These are phyloP conservation scores for Gentiana dahurica DNA, from an alignment of 257 asterid genomes.

Conservation along the genomic window DNA sequence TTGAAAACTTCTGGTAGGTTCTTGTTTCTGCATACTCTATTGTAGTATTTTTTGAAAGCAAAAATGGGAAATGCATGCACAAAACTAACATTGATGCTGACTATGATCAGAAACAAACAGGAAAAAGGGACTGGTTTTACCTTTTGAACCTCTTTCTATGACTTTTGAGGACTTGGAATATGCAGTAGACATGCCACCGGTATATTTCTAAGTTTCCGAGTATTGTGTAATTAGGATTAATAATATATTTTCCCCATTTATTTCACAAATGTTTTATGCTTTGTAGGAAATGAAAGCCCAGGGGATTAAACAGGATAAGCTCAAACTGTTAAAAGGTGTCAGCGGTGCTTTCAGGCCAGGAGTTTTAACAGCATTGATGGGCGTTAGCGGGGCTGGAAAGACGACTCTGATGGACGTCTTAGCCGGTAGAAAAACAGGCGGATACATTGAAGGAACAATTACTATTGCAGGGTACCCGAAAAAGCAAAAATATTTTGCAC, in stretches of 20 bases:
- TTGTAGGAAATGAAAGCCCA: constrained; percentile 64
- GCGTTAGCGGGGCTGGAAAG: constrained; percentile 92
- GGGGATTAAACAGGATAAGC: constrained; percentile 43
- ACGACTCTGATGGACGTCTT: constrained; percentile 90
- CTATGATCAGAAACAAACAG: constrained; percentile 17
- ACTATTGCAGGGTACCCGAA: constrained; percentile 67
- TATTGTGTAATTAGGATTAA: no score
- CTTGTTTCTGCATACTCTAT: not conserved
- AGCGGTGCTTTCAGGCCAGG: constrained; percentile 84
- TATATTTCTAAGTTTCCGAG: constrained; percentile 2
- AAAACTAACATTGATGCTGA: not conserved
- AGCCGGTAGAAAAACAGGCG: constrained; percentile 86
- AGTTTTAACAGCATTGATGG: constrained; percentile 76
- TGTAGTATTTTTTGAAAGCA: not conserved
- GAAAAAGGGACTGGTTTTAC: constrained; percentile 82
- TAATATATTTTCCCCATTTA: no score
- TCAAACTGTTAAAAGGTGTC: constrained; percentile 51
- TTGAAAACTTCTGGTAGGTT: constrained; percentile 2
- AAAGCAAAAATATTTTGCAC: constrained; percentile 79
- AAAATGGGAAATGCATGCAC: not conserved
- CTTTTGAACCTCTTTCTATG: constrained; percentile 72
- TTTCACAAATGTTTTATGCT: no score
- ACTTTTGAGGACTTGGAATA: constrained; percentile 61
- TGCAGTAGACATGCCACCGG: constrained; percentile 75
- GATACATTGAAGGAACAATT: constrained; percentile 58